Percentiles rank a stretch among this genome's conserved stretches.
phyloP scores from a whole-genome alignment of 768 basidiomycete species.

The Suillus variegatus region DNA sequence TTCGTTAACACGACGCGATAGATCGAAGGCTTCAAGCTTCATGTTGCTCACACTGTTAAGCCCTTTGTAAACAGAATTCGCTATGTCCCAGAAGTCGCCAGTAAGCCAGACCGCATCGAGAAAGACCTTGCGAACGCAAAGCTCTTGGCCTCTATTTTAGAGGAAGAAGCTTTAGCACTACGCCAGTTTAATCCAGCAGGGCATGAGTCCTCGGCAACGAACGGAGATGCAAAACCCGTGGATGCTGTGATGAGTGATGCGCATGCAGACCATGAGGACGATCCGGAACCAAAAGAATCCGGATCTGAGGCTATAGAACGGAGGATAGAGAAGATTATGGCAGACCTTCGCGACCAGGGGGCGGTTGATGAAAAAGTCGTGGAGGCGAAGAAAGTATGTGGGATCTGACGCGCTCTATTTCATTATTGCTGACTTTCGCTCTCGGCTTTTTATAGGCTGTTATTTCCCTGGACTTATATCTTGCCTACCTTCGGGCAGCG shows the following conservation, averaged over 20 bases:
- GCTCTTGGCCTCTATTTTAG: constrained; percentile 69
- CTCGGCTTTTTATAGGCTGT: constrained; percentile 52
- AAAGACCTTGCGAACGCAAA: constrained; percentile 82
- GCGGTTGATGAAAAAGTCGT: constrained; percentile 64
- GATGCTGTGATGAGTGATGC: constrained; percentile 33
- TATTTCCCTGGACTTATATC: constrained; percentile 87
- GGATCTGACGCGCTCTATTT: constrained; percentile 4
- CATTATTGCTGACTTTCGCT: constrained; percentile 11
- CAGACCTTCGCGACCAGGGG: constrained; percentile 67
- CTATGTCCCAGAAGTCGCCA: constrained; percentile 80
- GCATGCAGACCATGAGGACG: constrained; percentile 40
- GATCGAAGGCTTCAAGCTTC: constrained; percentile 95
- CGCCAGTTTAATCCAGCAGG: constrained; percentile 40
- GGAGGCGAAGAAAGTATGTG: constrained; percentile 69
- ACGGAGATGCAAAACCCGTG: constrained; percentile 29
- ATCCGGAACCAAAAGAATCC: constrained; percentile 58
- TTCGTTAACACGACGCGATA: constrained; percentile 32
- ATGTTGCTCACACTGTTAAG: constrained; percentile 79
- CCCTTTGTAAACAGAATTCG: constrained; percentile 80
- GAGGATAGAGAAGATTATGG: constrained; percentile 75
- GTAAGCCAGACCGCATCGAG: constrained; percentile 74
- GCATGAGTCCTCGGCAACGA: constrained; percentile 21
- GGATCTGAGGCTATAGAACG: constrained; percentile 83
- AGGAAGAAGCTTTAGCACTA: constrained; percentile 63
- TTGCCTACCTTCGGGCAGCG: constrained; percentile 90